These are phyloP conservation scores for Candida berthetii DNA, from an alignment of 805 yeast genomes.

Conservation along the genomic window DNA sequence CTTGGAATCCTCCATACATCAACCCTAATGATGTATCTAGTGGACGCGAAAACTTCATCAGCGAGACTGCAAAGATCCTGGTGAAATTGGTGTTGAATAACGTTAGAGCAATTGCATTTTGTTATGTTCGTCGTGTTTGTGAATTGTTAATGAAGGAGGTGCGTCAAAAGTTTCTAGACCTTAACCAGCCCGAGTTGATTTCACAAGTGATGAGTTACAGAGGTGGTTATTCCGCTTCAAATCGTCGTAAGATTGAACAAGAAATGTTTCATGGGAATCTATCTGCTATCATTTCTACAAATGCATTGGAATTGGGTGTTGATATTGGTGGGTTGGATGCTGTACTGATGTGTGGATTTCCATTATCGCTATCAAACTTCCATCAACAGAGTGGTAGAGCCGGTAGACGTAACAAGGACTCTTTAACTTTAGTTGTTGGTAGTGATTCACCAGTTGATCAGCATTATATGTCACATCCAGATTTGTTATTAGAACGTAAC, in stretches of 20 bases:
- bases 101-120: conserved; percentile 82
- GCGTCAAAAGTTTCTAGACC: conserved; percentile 41
- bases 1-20: conserved; percentile 81
- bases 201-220: conserved; percentile 86
- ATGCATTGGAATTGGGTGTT: conserved; percentile 92
- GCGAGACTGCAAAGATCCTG: conserved; percentile 71
- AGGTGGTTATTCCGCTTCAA: conserved; percentile 88
- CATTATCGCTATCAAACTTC: conserved; percentile 76
- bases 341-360: conserved; percentile 90
- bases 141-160: conserved; percentile 86
- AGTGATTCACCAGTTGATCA: conserved; percentile 84
- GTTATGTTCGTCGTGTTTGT: conserved; percentile 80
- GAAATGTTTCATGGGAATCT: conserved; percentile 87
- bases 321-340: conserved; percentile 93
- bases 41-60: conserved; percentile 65
- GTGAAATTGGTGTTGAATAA: conserved; percentile 57
- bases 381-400: conserved; percentile 98
- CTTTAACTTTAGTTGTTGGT: conserved; percentile 79
- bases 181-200: conserved; percentile 37
- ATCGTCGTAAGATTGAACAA: conserved; percentile 80
- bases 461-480: conserved; percentile 68
- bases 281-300: conserved; percentile 86
- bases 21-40: conserved; percentile 48
- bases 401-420: conserved; percentile 82
- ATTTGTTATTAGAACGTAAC: conserved; percentile 44